These are phyloP conservation scores for Zea luxurians DNA, from an alignment of 176 grass and related monocot genomes.

Conservation along the genomic window DNA sequence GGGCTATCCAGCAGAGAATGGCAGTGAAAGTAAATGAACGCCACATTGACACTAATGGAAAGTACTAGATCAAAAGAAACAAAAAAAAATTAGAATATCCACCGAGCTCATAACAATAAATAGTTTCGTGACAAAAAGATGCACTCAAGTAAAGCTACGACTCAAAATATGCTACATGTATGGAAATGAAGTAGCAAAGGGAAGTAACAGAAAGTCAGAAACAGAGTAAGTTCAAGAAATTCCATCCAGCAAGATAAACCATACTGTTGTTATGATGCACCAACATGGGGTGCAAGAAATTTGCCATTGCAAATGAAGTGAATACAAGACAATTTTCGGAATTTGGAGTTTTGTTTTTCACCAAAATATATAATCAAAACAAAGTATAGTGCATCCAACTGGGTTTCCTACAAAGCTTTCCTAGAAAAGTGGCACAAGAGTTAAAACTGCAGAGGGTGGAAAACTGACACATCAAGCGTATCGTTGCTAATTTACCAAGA, in stretches of 20 bases:
- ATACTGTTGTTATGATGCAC: neutral
- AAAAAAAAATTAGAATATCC: neutral
- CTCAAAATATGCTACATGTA: neutral
- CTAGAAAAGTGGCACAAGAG: neutral
- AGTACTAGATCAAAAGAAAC: neutral
- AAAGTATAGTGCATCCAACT: neutral
- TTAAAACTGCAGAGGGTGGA: neutral
- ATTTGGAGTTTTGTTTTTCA: neutral
- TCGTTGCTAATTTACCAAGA: neutral
- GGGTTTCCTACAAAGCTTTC: neutral
- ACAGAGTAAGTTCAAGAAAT: neutral
- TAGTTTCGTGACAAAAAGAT: neutral
- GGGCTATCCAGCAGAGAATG: no score
- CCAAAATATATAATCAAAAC: slow-evolving; percentile 13
- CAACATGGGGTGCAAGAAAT: neutral
- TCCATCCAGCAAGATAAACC: neutral
- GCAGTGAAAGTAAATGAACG: slow-evolving; percentile 7
- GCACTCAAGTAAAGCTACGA: neutral
- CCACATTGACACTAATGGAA: neutral
- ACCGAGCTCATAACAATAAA: neutral
- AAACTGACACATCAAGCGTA: neutral
- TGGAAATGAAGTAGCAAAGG: neutral
- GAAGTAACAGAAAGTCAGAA: neutral
- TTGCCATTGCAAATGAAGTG: neutral
- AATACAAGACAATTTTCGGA: neutral